Evolutionary conservation across 108 stramenopile genomes (phyloP).

Genomic region (Aurantiochytrium sp.): DNA sequence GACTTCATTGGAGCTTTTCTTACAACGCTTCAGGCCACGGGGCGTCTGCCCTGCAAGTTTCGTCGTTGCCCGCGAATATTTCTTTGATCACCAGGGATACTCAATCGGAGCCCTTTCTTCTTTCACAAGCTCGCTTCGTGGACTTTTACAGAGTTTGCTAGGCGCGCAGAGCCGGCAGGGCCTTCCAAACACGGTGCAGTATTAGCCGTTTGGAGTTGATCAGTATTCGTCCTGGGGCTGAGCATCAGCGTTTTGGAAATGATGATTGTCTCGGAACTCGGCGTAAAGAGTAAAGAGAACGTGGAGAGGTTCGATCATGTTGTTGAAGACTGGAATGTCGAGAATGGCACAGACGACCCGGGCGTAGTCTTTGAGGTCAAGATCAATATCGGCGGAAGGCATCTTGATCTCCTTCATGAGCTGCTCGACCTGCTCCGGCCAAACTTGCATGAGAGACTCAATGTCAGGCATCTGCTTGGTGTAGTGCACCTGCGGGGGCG

Average conservation of each 20-base stretch:
- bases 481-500: constrained; percentile 61
- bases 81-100: too few species aligned
- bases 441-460: constrained; percentile 69
- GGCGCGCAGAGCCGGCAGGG: too few species aligned
- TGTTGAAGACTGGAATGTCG: constrained; percentile 71
- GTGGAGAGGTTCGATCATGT: constrained; percentile 60
- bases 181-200: too few species aligned
- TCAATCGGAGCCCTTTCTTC: too few species aligned
- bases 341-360: constrained; percentile 65
- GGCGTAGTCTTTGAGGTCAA: constrained; percentile 71
- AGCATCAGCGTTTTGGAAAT: constrained; percentile 30
- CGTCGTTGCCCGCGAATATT: too few species aligned
- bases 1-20: too few species aligned
- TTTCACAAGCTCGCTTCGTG: too few species aligned
- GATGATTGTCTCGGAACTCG: constrained; percentile 52
- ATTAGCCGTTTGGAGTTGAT: too few species aligned
- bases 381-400: constrained; percentile 61
- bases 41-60: too few species aligned
- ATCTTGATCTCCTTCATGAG: constrained; percentile 40
- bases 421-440: constrained; percentile 67
- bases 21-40: too few species aligned
- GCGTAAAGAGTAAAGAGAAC: constrained; percentile 56
- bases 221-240: neutral
- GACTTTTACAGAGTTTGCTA: too few species aligned
- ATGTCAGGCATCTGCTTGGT: constrained; percentile 67